Evolutionary conservation across 129 eudicot genomes (phyloP).

Genomic region (Chrysanthemum makinoi): DNA sequence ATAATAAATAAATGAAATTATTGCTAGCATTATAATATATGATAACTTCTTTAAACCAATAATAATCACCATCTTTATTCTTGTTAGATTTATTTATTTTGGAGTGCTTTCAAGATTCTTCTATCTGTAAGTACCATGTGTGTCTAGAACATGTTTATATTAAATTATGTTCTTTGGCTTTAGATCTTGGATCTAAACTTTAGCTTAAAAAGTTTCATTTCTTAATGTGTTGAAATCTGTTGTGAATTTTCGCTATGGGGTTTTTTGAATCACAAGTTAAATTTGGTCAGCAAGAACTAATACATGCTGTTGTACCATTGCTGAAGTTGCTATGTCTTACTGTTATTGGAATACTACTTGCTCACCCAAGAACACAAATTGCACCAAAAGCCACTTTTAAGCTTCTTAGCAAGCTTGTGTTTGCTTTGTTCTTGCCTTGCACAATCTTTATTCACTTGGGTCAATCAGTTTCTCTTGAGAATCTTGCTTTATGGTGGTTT

Average conservation of each 20-base stretch:
- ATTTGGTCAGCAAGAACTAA: conserved; percentile 39
- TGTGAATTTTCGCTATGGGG: background rate
- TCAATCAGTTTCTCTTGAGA: conserved; percentile 51
- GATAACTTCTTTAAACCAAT: conserved; percentile 8
- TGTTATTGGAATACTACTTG: conserved; percentile 62
- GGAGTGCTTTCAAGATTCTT: conserved; percentile 9
- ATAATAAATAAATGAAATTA: background rate
- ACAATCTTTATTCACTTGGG: conserved; percentile 77
- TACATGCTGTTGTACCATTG: conserved; percentile 59
- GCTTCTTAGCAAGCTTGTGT: conserved; percentile 88
- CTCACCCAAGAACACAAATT: conserved; percentile 61
- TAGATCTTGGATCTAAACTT: conserved; percentile 25
- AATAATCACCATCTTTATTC: background rate
- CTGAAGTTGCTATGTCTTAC: conserved; percentile 63
- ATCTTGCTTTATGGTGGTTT: conserved; percentile 78
- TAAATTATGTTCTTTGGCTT: conserved; percentile 6
- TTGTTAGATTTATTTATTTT: conserved; percentile 3
- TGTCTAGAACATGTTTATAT: conserved; percentile 11
- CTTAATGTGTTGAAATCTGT: background rate
- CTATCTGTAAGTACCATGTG: conserved; percentile 28
- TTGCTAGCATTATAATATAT: background rate
- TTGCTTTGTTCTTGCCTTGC: conserved; percentile 81
- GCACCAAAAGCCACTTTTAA: conserved; percentile 78
- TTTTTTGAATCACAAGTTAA: conserved; percentile 24
- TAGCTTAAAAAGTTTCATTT: background rate